phyloP scores from a whole-genome alignment of 441 rosid genomes.

The Lepidium campestre region DNA sequence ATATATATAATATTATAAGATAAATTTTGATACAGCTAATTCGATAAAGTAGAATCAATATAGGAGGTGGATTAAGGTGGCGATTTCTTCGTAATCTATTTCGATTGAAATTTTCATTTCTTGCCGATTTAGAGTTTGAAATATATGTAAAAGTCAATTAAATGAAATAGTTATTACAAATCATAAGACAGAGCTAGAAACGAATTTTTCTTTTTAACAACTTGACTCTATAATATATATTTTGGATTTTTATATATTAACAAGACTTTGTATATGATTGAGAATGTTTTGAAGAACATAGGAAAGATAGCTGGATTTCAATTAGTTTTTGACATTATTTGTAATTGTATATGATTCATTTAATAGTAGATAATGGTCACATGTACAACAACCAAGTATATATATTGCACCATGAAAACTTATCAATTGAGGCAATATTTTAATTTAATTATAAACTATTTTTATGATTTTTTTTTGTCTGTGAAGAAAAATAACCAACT shows the following conservation, averaged over 20 bases:
- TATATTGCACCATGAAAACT: conserved; percentile 14
- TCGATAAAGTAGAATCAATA: conserved; percentile 11
- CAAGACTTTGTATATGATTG: conserved; percentile 12
- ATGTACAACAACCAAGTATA: conserved; percentile 19
- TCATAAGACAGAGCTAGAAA: background rate
- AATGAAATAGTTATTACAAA: background rate
- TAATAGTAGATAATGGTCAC: conserved; percentile 16
- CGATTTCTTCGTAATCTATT: background rate
- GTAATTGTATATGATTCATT: conserved; percentile 4
- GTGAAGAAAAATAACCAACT: background rate
- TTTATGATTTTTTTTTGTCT: background rate
- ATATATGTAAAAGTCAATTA: conserved; percentile 3
- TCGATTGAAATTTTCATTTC: background rate
- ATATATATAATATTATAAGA: background rate
- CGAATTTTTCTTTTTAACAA: background rate
- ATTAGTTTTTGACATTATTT: background rate
- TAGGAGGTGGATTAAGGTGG: conserved; percentile 10
- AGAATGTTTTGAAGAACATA: background rate
- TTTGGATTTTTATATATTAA: background rate
- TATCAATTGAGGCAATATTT: conserved; percentile 4
- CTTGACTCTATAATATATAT: background rate
- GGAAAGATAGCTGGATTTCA: background rate
- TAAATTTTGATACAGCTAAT: conserved; percentile 17
- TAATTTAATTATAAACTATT: background rate
- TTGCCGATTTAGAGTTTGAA: background rate